Conservation (phyloP, 192 early-diverging fungal genomes). For the Mortierella alpina region DNA sequence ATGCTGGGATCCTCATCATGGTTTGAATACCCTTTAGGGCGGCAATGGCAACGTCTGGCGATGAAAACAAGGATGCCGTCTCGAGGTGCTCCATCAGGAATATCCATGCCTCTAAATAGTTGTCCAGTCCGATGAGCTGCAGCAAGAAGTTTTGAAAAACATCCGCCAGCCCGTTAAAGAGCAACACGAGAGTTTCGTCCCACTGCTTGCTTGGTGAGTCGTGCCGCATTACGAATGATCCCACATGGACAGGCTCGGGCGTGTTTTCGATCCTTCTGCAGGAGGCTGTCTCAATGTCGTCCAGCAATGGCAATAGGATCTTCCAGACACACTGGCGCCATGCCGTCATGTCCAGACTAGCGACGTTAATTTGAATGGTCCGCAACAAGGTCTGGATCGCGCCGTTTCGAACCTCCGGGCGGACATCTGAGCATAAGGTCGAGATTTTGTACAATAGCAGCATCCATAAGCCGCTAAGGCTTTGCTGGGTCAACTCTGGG, state of each 20-base stretch:
- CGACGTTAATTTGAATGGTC: constrained; percentile 91
- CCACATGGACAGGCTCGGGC: constrained; percentile 34
- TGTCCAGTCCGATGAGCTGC: constrained; percentile 66
- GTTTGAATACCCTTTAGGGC: constrained; percentile 75
- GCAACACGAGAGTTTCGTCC: constrained; percentile 89
- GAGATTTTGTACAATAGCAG: constrained; percentile 86
- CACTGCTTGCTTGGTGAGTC: constrained; percentile 78
- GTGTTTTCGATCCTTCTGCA: constrained; percentile 57
- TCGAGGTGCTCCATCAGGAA: constrained; percentile 81
- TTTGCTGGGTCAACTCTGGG: constrained; percentile 40
- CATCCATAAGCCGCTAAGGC: constrained; percentile 87
- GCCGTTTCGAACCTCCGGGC: constrained; percentile 93
- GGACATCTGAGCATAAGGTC: constrained; percentile 81
- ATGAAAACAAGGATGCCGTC: constrained; percentile 70
- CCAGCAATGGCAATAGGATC: constrained; percentile 85
- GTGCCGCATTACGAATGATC: constrained; percentile 42
- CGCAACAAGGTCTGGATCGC: constrained; percentile 96
- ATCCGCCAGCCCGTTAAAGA: constrained; percentile 75
- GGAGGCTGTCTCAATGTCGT: constrained; percentile 69
- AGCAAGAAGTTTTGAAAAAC: constrained; percentile 75
- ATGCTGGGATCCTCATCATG: constrained; percentile 59
- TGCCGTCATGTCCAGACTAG: constrained; percentile 70
- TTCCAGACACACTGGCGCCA: constrained; percentile 92
- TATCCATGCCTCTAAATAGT: constrained; percentile 77
- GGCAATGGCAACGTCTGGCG: constrained; percentile 82